Conservation (phyloP, 257 asterid species). For the Leptodermis oblonga region DNA sequence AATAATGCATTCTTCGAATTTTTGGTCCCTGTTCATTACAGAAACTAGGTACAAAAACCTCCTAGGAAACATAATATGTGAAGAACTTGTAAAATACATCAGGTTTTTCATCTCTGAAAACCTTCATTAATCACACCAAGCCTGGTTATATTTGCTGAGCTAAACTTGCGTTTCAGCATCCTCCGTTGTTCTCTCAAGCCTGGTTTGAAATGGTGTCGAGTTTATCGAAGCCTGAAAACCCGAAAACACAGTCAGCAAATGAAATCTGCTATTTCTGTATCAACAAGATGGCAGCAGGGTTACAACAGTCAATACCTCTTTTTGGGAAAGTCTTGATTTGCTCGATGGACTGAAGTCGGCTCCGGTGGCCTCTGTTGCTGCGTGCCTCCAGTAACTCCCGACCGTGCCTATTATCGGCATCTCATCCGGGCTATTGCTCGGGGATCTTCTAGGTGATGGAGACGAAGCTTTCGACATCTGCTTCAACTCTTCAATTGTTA, state of each 20-base stretch:
- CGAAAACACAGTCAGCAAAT: background rate
- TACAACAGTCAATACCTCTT: background rate
- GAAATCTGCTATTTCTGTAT: background rate
- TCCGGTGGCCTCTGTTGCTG: constrained; percentile 18
- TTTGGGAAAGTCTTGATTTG: background rate
- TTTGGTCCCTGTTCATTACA: background rate
- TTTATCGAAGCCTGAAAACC: constrained; percentile 14
- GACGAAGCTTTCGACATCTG: constrained; percentile 22
- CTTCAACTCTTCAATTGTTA: constrained; percentile 20
- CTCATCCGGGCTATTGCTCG: constrained; percentile 26
- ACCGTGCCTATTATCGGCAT: constrained; percentile 37
- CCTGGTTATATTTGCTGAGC: background rate
- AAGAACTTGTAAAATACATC: background rate
- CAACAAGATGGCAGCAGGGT: background rate
- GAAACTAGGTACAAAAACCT: background rate
- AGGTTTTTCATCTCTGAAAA: background rate
- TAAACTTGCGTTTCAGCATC: constrained; percentile 1
- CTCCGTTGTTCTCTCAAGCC: constrained; percentile 17
- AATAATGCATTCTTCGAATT: background rate
- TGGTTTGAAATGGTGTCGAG: constrained; percentile 20
- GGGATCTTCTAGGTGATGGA: constrained; percentile 23
- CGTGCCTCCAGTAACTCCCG: constrained; percentile 46
- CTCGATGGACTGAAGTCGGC: constrained; percentile 4
- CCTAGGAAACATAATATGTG: background rate
- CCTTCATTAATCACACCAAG: background rate